phyloP scores from a whole-genome alignment of 805 yeast genomes.

The Grigorovia humatica region DNA sequence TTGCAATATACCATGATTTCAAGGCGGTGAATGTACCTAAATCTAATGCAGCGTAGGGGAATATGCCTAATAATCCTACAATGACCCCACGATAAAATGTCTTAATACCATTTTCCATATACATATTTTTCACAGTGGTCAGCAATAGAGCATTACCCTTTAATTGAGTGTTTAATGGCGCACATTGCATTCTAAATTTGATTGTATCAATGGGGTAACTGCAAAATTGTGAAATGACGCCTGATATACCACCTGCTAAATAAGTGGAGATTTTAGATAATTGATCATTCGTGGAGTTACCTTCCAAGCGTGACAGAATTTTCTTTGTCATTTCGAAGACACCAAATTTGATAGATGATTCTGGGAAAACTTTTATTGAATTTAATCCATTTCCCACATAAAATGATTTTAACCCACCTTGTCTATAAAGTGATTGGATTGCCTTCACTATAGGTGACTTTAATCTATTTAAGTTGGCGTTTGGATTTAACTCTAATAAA shows the following conservation, averaged over 20 bases:
- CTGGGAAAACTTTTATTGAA: slow-evolving; percentile 90
- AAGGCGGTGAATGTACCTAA: slow-evolving; percentile 85
- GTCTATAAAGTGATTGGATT: slow-evolving; percentile 66
- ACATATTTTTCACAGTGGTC: slow-evolving; percentile 69
- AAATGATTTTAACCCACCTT: slow-evolving; percentile 80
- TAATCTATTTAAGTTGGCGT: slow-evolving; percentile 34
- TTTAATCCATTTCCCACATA: slow-evolving; percentile 94
- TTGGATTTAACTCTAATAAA: slow-evolving; percentile 34
- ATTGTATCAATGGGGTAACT: slow-evolving; percentile 94
- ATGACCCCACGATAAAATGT: slow-evolving; percentile 79
- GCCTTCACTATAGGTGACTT: slow-evolving; percentile 75
- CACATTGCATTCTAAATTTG: slow-evolving; percentile 89
- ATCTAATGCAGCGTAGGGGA: slow-evolving; percentile 95
- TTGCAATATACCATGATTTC: slow-evolving; percentile 60
- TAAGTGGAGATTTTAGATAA: slow-evolving; percentile 73
- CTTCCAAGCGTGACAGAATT: slow-evolving; percentile 62
- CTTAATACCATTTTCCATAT: slow-evolving; percentile 61
- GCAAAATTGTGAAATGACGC: slow-evolving; percentile 83
- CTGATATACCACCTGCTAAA: slow-evolving; percentile 92
- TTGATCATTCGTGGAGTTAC: slow-evolving; percentile 56
- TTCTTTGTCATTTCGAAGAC: slow-evolving; percentile 83
- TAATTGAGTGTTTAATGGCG: slow-evolving; percentile 53
- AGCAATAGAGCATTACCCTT: slow-evolving; percentile 53
- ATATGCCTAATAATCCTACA: slow-evolving; percentile 91
- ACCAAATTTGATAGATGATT: slow-evolving; percentile 94